Evolutionary conservation across 768 basidiomycete genomes (phyloP), one percentile per base, ranked within the genome.

Genomic region (Leccinellum rugosiceps): DNA sequence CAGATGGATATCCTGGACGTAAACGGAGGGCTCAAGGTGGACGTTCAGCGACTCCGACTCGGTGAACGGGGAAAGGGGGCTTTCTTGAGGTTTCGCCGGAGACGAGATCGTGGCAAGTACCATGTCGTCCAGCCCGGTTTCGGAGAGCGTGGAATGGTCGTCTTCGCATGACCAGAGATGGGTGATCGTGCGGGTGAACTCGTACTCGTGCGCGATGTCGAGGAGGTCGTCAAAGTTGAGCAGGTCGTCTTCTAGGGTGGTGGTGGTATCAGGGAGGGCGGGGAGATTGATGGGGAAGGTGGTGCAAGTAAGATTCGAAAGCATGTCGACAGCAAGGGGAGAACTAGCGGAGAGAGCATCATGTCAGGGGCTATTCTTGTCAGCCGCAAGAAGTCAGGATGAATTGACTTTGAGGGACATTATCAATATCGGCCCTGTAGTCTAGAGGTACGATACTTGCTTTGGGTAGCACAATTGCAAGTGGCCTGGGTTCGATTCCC

Each of bases 371-470:
- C 6, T 19, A 46, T 34, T 8, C 32, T 25, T 7, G 67, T 68
- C 63, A 68, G 67, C 67, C 67, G 26, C 64, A 3, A 2, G 1
- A 7, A 8, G 45, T n/a, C 2, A 1, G 34, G 1, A 30, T 48
- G 3, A 4, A 23, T 4, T 19, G 35, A 31, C 10, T 6, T 6
- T 14, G 2, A 6, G 3, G 2, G 1, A 6, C 4, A 2, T 4
- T 7, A 6, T 4, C 38, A 25, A 4, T 25, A 44, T 6, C 28
- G 63, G 70, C 72, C 70, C 67, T 68, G 60, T 72, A 60, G 72
- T 71, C 72, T 60, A 73, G 71, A 74, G 73, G 71, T 72, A 72
- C 72, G 69, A 69, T 69, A 71, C 67, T 73, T 71, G 72, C 71
- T 74, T 72, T 72, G 70, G 70, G 70, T 43, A n/a, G 0, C 55